phyloP scores from a whole-genome alignment of 2,329 filamentous ascomycete species.

The Coniochaeta sp. region DNA sequence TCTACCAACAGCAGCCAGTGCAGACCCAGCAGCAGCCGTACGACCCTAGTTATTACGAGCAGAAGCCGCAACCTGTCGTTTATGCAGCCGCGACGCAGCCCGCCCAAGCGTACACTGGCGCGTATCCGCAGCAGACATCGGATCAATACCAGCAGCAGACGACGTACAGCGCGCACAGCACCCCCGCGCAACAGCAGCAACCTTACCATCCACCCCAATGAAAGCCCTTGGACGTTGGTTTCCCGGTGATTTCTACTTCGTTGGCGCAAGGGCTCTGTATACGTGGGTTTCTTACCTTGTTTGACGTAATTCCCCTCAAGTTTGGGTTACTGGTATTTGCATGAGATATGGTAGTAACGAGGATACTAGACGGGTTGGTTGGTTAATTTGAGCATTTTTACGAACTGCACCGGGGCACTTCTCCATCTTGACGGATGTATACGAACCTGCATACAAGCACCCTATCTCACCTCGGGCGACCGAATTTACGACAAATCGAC shows the following conservation, averaged over 20 bases:
- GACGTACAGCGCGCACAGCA: conserved; percentile 6
- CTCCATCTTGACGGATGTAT: neutral
- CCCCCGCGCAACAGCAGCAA: conserved; percentile 6
- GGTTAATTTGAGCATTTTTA: neutral
- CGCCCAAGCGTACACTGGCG: neutral
- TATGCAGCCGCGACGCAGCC: neutral
- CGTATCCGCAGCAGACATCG: conserved; percentile 4
- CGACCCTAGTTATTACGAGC: conserved; percentile 1
- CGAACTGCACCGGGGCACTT: neutral
- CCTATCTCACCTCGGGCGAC: too few relatives aligned
- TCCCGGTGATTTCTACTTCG: neutral
- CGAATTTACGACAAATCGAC: neutral
- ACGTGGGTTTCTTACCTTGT: neutral
- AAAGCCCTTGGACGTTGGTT: neutral
- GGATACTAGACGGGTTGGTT: neutral
- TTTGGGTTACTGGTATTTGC: neutral
- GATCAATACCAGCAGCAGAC: conserved; percentile 5
- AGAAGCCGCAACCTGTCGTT: neutral
- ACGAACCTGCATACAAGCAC: neutral
- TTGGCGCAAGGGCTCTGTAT: neutral
- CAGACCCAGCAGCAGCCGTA: conserved; percentile 4
- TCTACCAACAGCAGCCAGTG: conserved; percentile 6
- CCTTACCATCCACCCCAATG: conserved; percentile 9
- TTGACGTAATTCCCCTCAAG: neutral
- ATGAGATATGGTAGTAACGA: neutral